Evolutionary conservation across 2,329 filamentous ascomycete genomes (phyloP).

Genomic region (Hymenoscyphus occultus): DNA sequence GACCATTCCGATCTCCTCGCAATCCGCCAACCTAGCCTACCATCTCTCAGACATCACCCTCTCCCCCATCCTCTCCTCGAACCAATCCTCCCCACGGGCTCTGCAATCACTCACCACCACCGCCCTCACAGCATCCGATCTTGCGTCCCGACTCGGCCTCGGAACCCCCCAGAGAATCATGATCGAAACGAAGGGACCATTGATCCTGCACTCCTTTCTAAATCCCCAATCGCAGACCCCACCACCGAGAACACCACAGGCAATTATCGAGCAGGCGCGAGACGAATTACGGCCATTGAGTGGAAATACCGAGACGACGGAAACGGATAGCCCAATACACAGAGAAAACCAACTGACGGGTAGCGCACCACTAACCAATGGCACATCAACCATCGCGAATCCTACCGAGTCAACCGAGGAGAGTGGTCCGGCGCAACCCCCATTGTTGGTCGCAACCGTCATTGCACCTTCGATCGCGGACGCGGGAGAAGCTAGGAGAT

Average conservation of each 20-base stretch:
- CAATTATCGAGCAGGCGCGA: slow-evolving; percentile 25
- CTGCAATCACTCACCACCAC: slow-evolving; percentile 45
- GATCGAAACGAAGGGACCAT: slow-evolving; percentile 49
- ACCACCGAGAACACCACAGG: slow-evolving; percentile 8
- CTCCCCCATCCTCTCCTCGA: slow-evolving; percentile 51
- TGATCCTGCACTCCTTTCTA: slow-evolving; percentile 46
- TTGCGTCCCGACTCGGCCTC: slow-evolving; percentile 51
- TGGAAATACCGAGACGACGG: slow-evolving; percentile 17
- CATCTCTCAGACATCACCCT: slow-evolving; percentile 53
- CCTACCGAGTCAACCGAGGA: slow-evolving; percentile 17
- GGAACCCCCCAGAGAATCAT: slow-evolving; percentile 56
- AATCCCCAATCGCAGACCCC: slow-evolving; percentile 32
- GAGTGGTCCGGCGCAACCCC: slow-evolving; percentile 37
- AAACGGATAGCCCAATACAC: slow-evolving; percentile 7
- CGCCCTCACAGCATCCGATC: slow-evolving; percentile 52
- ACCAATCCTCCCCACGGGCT: slow-evolving; percentile 17
- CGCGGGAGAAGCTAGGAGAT: slow-evolving; percentile 50
- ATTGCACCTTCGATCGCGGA: slow-evolving; percentile 49
- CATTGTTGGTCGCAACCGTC: slow-evolving; percentile 54
- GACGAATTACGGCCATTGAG: slow-evolving; percentile 30
- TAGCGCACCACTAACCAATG: slow-evolving; percentile 22
- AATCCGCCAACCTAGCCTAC: slow-evolving; percentile 22
- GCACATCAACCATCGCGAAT: slow-evolving; percentile 7
- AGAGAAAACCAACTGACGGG: slow-evolving; percentile 7
- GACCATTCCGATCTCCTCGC: slow-evolving; percentile 5